Conservation (phyloP, 2,329 filamentous ascomycete species). For the Colletotrichum viniferum region DNA sequence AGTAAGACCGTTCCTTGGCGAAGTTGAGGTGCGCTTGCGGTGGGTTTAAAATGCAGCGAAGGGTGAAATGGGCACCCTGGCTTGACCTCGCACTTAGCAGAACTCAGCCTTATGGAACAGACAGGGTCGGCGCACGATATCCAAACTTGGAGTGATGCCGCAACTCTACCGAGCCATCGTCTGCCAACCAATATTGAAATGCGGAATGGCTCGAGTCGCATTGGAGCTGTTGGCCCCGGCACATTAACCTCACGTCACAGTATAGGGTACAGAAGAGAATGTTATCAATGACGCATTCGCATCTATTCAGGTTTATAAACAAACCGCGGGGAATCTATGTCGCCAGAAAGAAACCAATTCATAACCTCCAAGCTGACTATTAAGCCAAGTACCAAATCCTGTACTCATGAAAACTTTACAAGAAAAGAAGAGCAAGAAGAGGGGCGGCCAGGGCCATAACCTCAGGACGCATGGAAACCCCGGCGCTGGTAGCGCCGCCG, state of each 20-base stretch:
- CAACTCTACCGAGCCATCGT: neutral
- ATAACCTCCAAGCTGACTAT: constrained; percentile 11
- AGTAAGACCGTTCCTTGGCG: neutral
- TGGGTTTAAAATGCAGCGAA: neutral
- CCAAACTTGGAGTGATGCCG: neutral
- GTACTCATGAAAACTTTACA: constrained; percentile 11
- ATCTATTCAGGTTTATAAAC: constrained; percentile 10
- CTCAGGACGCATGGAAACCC: constrained; percentile 12
- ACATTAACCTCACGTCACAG: neutral
- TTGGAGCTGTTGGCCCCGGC: neutral
- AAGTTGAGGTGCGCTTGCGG: neutral
- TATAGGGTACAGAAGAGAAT: neutral
- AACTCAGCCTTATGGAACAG: neutral
- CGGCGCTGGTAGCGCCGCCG: constrained; percentile 28
- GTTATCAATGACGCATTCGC: neutral
- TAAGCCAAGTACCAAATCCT: neutral
- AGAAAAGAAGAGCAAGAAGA: constrained; percentile 18
- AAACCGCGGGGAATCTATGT: constrained; percentile 17
- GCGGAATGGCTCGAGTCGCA: neutral
- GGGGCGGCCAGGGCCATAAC: constrained; percentile 10
- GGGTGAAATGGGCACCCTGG: too few species aligned
- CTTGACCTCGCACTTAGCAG: neutral
- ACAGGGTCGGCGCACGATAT: neutral
- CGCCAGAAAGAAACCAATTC: constrained; percentile 16
- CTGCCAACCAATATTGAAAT: neutral